Base-by-base conservation (phyloP, 192 early-diverging fungal genomes). In the Coemansia sp. region DNA sequence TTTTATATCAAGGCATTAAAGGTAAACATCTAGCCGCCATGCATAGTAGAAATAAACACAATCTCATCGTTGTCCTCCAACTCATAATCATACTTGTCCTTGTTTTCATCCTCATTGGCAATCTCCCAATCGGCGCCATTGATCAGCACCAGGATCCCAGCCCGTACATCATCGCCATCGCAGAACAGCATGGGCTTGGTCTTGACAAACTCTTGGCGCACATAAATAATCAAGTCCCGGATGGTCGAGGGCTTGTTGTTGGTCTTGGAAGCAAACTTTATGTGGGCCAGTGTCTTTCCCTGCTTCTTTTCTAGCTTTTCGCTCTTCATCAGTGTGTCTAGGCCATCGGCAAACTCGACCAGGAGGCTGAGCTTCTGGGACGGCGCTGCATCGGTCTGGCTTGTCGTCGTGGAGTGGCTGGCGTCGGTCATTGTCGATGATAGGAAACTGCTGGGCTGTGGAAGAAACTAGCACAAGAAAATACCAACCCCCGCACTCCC, bases 121-220 rank as follows among this genome's bases (percentile, higher is more conserved):
- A 99, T 68, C 61, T 99, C 96, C 94, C 94, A 99, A 56, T 99
- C 96, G 3, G 80, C 76, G 29, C 91, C 89, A 53, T 99, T 99
- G 28, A 99, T 83, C 25, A 99, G 76, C 10, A 97, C 93, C 9
- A 99, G 69, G 30, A 96, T 92, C 4, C 96, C 96, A 0, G 94
- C 88, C 5, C 92, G 85, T 79, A 98, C 86, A 20, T 86, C 83
- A 38, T 88, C 84, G 10, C 79, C 81, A 21, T 80, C 78, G 29
- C 86, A 73, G 75, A 98, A 98, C 44, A 94, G 74, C 54, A 92
- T 90, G n/a, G 82, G 78, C 26, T 85, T 75, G 43, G 85, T 87
- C 27, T 80, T 77, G 41, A 98, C 62, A 32, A 85, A 51, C 21
- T 80, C 76, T 29, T 81, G 82, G 12, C 80, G 78, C 3, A 91